Evolutionary conservation across 352 stramenopile genomes (phyloP), one percentile per base, ranked within the genome.

Genomic region (Thalassiosira oceanica): DNA sequence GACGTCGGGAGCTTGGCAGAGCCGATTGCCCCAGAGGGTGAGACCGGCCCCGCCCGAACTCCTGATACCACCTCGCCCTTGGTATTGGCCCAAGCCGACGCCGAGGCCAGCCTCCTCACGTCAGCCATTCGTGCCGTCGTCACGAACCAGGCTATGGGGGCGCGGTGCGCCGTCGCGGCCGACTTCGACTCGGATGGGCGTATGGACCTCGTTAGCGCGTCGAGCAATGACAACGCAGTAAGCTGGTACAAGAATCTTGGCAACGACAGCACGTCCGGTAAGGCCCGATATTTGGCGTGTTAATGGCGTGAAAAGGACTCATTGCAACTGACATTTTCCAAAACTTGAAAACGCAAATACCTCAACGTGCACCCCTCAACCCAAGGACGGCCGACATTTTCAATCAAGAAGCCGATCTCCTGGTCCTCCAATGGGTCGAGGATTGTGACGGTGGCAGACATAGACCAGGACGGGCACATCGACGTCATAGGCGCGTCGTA

Each of bases 391-490:
- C 35, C 56, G 10, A n/a, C 11, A 20, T 72, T 72, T 28, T 35
- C 7, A 2, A 67, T 67, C 24, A 65, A 65, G 52, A 63, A 61
- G 33, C 15, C 50, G 26, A 74, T 74, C 37, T 64, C 53, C 8
- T 63, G 51, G 55, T 21, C 6, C 23, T 57, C 63, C 1, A 15
- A 52, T 13, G 68, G 63, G 6, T 50, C 26, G 18, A 15, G 57
- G n/a, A 77, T 66, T 13, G 68, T 77, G 2, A 70, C 55, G 18
- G 68, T 44, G 1, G 65, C 16, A 4, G 69, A 79, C 44, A 31
- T 79, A 27, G 69, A 79, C 45, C 45, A 36, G 4, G 69, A 79
- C 37, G 69, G 55, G 8, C 63, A 79, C 31, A 41, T 78, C 27
- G 53, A 72, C 27, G 61, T 67, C 21, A 29, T 67, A 2, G 61